These are phyloP conservation scores for Populus ilicifolia DNA, from an alignment of 345 rosid species.

Conservation along the genomic window DNA sequence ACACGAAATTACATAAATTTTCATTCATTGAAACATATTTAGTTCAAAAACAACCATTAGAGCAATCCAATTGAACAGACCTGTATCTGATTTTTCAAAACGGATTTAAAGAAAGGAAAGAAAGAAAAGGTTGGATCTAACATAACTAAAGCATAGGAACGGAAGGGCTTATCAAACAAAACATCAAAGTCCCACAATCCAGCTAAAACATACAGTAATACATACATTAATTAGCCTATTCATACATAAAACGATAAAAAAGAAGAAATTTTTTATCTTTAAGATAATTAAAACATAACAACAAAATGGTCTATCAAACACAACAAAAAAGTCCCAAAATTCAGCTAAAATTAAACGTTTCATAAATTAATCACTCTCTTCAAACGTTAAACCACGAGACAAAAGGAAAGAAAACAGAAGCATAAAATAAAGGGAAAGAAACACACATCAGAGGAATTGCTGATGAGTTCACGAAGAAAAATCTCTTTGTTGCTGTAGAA, in stretches of 20 bases:
- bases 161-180: background rate
- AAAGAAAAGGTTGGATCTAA: background rate
- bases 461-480: conserved; percentile 5
- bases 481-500: conserved; percentile 14
- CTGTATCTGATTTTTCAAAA: background rate
- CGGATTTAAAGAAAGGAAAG: background rate
- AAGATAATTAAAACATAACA: background rate
- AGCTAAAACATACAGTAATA: background rate
- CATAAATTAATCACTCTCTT: background rate
- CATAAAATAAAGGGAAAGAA: too few species aligned
- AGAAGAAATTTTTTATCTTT: background rate
- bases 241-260: background rate
- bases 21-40: background rate
- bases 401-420: background rate
- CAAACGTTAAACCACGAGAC: background rate
- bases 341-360: background rate
- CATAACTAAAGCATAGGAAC: background rate
- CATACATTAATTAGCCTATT: background rate
- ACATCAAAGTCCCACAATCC: background rate
- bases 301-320: background rate
- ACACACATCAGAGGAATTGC: conserved; percentile 7
- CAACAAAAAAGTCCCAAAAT: background rate
- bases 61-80: too few species aligned
- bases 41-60: too few species aligned
- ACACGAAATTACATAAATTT: background rate